Conservation (phyloP, 305 asterid genomes). For the Salvia sclarea region DNA sequence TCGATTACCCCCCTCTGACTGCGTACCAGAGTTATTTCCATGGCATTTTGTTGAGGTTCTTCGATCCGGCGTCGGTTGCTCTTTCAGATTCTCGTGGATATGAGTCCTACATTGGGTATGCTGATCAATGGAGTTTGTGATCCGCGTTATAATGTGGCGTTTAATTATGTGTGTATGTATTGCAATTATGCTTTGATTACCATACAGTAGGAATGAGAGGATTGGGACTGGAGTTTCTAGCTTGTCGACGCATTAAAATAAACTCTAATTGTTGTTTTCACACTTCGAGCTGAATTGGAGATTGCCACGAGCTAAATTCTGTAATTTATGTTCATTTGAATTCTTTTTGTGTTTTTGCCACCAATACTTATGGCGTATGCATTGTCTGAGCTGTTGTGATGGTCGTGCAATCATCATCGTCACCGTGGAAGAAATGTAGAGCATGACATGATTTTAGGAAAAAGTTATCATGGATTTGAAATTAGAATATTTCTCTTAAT, state of each 20-base stretch:
- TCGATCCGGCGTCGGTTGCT: slow-evolving; percentile 72
- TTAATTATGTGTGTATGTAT: background rate
- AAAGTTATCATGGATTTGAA: slow-evolving; percentile 8
- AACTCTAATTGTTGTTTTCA: background rate
- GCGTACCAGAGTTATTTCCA: slow-evolving; percentile 91
- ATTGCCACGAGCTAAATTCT: slow-evolving; percentile 11
- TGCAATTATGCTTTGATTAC: background rate
- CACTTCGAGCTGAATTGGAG: slow-evolving; percentile 9
- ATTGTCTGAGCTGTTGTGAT: background rate
- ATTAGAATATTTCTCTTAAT: background rate
- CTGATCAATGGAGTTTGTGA: background rate
- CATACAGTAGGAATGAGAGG: background rate
- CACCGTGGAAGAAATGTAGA: background rate
- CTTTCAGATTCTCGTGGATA: slow-evolving; percentile 72
- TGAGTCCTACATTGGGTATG: slow-evolving; percentile 88
- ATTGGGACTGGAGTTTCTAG: slow-evolving; percentile 4
- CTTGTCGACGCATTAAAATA: background rate
- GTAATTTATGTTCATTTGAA: background rate
- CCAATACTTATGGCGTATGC: background rate
- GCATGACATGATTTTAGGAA: background rate
- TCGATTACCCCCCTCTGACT: slow-evolving; percentile 93
- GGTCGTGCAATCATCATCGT: background rate
- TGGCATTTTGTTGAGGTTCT: slow-evolving; percentile 53
- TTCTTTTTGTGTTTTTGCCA: background rate
- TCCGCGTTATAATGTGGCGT: slow-evolving; percentile 12